Conservation (phyloP, 2,329 filamentous ascomycete genomes). For the Xenoacremonium recifei region DNA sequence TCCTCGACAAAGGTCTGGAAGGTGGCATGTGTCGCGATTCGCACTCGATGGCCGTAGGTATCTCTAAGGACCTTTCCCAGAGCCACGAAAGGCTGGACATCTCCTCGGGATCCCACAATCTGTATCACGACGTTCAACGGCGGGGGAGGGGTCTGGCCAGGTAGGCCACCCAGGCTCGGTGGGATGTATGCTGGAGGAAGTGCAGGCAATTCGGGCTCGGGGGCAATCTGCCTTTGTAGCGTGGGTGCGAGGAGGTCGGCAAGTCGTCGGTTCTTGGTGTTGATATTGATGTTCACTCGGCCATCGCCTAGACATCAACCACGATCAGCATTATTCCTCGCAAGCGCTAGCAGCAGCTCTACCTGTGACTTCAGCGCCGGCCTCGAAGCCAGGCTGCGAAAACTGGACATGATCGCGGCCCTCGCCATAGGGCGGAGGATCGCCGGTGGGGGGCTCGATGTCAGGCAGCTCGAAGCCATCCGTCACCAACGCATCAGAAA, state of each 20-base stretch:
- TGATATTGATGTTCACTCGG: conserved; percentile 76
- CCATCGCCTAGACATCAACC: conserved; percentile 58
- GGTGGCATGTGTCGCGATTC: conserved; percentile 69
- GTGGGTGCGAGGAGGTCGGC: conserved; percentile 67
- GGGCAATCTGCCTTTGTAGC: conserved; percentile 54
- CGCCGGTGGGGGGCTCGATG: conserved; percentile 39
- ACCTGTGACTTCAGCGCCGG: conserved; percentile 59
- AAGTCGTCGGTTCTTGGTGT: conserved; percentile 65
- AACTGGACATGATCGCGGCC: conserved; percentile 56
- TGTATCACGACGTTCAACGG: conserved; percentile 71
- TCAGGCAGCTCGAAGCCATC: conserved; percentile 42
- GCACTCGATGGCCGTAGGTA: conserved; percentile 67
- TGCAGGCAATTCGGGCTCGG: conserved; percentile 41
- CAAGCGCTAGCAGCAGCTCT: conserved; percentile 1
- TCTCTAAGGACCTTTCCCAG: conserved; percentile 64
- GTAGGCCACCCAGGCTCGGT: conserved; percentile 65
- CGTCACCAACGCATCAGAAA: conserved; percentile 32
- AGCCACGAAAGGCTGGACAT: conserved; percentile 75
- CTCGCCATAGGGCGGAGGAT: conserved; percentile 60
- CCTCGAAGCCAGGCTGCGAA: conserved; percentile 61
- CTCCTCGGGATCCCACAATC: conserved; percentile 71
- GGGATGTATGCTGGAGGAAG: conserved; percentile 71
- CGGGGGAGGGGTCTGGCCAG: conserved; percentile 55
- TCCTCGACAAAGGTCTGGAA: conserved; percentile 69
- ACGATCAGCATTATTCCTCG: conserved; percentile 7